These are phyloP conservation scores for Cladophialophora psammophila DNA, from an alignment of 2,329 filamentous ascomycete species.

Conservation along the genomic window DNA sequence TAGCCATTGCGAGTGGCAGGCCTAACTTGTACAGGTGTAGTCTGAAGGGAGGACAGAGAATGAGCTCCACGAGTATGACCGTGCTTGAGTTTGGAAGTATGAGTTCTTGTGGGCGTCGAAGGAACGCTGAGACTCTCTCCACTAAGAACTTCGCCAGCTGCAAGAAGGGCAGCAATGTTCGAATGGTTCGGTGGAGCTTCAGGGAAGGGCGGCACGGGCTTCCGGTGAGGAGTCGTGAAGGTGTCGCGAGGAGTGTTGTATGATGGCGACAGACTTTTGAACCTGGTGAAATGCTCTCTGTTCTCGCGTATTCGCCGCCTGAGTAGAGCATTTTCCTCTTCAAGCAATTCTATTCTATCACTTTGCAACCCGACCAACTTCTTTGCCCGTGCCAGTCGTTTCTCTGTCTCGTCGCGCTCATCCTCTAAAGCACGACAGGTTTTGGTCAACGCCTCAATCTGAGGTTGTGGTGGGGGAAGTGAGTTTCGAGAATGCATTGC, in stretches of 20 bases:
- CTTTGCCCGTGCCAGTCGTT: slow-evolving; percentile 74
- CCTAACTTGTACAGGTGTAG: slow-evolving; percentile 70
- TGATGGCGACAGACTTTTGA: slow-evolving; percentile 59
- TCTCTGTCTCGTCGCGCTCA: slow-evolving; percentile 62
- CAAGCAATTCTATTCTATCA: slow-evolving; percentile 72
- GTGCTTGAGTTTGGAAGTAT: slow-evolving; percentile 58
- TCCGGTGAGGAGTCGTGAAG: slow-evolving; percentile 55
- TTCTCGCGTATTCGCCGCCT: slow-evolving; percentile 88
- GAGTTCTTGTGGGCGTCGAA: slow-evolving; percentile 68
- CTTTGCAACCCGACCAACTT: slow-evolving; percentile 80
- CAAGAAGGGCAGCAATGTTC: slow-evolving; percentile 76
- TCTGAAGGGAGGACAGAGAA: slow-evolving; percentile 83
- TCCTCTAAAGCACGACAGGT: slow-evolving; percentile 71
- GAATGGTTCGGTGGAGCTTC: slow-evolving; percentile 48
- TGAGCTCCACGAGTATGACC: slow-evolving; percentile 79
- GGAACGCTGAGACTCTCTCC: slow-evolving; percentile 78
- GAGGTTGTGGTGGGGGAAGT: slow-evolving; percentile 52
- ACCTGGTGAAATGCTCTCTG: slow-evolving; percentile 80
- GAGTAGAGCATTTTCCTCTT: slow-evolving; percentile 78
- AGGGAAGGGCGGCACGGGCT: slow-evolving; percentile 49
- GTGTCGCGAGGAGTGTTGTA: slow-evolving; percentile 67
- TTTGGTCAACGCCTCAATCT: slow-evolving; percentile 67
- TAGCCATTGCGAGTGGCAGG: slow-evolving; percentile 55
- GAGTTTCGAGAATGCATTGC: slow-evolving; percentile 51
- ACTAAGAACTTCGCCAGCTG: slow-evolving; percentile 76